Percentiles rank a stretch among this genome's conserved stretches.
phyloP scores from a whole-genome alignment of 208 protist genomes.

The Leishmania martiniquensis region DNA sequence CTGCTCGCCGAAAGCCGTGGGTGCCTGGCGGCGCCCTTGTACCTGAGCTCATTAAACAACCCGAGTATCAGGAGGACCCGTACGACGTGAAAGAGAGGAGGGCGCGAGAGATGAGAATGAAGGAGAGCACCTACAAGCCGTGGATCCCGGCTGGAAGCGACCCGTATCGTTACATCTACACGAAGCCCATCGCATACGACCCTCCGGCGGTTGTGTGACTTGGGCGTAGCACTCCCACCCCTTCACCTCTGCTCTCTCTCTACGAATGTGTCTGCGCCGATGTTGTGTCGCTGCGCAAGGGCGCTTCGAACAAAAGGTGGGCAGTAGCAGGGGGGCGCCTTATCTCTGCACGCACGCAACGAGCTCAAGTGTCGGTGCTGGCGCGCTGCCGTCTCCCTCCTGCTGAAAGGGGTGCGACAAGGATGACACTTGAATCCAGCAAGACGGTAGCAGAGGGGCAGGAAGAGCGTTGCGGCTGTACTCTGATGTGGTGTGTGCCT shows the following conservation, averaged over 20 bases:
- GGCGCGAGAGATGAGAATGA: conserved; percentile 55
- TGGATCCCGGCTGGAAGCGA: conserved; percentile 80
- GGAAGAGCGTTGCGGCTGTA: neutral
- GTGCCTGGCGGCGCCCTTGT: conserved; percentile 70
- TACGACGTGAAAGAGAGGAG: conserved; percentile 85
- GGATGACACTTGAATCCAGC: neutral
- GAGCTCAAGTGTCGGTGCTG: too few species aligned
- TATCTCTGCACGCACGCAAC: neutral
- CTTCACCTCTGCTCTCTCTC: neutral
- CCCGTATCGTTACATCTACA: conserved; percentile 83
- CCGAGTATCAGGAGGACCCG: conserved; percentile 92
- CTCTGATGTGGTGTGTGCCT: too few species aligned
- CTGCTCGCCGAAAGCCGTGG: conserved; percentile 58
- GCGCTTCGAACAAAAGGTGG: neutral
- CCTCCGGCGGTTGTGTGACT: conserved; percentile 54
- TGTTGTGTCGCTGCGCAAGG: neutral
- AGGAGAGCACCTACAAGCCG: conserved; percentile 71
- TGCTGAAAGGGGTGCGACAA: neutral
- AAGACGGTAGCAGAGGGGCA: neutral
- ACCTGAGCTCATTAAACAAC: conserved; percentile 69
- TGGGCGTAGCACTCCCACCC: neutral
- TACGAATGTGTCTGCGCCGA: neutral
- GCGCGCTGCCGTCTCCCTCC: too few species aligned
- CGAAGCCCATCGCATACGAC: conserved; percentile 70
- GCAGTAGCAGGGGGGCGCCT: neutral